Percentiles rank a stretch among this genome's conserved stretches.
phyloP scores from a whole-genome alignment of 2,329 filamentous ascomycete species.

The Diplodia seriata region DNA sequence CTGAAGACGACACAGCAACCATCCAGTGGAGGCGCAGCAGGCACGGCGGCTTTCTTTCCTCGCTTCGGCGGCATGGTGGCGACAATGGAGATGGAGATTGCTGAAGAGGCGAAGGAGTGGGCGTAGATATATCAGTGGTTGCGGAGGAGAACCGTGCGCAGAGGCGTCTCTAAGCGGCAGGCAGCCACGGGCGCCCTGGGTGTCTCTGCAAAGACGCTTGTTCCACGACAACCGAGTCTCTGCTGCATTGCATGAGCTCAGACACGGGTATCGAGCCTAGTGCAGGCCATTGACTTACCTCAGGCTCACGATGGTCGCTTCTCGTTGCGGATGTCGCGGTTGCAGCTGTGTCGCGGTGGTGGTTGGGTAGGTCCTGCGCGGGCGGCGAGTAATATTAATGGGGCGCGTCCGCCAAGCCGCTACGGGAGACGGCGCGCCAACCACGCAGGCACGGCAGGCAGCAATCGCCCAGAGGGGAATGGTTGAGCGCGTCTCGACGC shows the following conservation, averaged over 20 bases:
- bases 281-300: not conserved
- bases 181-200: not conserved
- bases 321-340: not conserved
- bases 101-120: constrained; percentile 6
- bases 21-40: constrained; percentile 50
- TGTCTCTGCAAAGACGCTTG: not conserved
- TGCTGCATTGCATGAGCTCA: not conserved
- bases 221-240: not conserved
- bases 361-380: not conserved
- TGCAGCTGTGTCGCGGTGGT: not conserved
- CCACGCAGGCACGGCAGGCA: not conserved
- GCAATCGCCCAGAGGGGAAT: not conserved
- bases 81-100: not conserved
- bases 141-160: not conserved
- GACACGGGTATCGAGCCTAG: not conserved
- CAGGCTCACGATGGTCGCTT: not conserved
- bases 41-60: not conserved
- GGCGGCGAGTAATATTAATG: not conserved
- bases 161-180: constrained; percentile 1
- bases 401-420: not conserved
- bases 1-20: constrained; percentile 64
- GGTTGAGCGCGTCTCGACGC: not conserved
- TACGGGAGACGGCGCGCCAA: not conserved
- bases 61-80: not conserved
- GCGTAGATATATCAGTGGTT: not conserved